Conservation (phyloP, 345 rosid genomes). For the Mallotus nudiflorus region DNA sequence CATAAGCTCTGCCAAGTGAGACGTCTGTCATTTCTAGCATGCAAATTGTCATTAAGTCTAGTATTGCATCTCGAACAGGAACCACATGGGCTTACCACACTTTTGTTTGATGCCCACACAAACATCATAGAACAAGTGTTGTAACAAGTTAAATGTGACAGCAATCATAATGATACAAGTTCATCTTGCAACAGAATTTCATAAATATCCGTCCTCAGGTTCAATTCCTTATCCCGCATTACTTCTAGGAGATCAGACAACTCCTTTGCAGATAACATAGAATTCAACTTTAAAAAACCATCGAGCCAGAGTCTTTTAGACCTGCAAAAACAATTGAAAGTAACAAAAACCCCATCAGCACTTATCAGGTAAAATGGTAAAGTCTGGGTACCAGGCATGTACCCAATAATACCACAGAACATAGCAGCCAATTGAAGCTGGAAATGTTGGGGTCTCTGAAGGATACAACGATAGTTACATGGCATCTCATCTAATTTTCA, state of each 20-base stretch:
- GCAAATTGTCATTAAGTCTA: background rate
- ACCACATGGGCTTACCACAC: too few relatives aligned
- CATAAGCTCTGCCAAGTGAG: too few relatives aligned
- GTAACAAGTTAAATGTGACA: background rate
- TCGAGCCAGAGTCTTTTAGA: conserved; percentile 93
- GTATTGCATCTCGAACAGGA: too few relatives aligned
- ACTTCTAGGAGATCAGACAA: conserved; percentile 94
- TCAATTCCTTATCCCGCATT: conserved; percentile 91
- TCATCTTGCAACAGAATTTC: conserved; percentile 92
- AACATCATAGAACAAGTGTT: background rate
- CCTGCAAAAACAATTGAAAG: conserved; percentile 38
- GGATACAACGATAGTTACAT: too few relatives aligned
- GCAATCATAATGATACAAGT: conserved; percentile 17
- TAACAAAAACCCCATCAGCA: background rate
- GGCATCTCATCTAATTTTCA: too few relatives aligned
- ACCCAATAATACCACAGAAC: background rate
- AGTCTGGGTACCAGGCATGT: background rate
- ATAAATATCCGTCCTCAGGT: conserved; percentile 90
- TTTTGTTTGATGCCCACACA: background rate
- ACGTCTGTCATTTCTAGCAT: conserved; percentile 1
- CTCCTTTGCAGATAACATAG: conserved; percentile 69
- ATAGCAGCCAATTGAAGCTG: background rate
- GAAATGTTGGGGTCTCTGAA: too few relatives aligned
- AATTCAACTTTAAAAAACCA: conserved; percentile 67
- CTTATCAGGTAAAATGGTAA: background rate